Percentiles rank a stretch among this genome's conserved stretches.
phyloP scores from a whole-genome alignment of 495 filamentous ascomycete species.

The Aspergillus leporis region DNA sequence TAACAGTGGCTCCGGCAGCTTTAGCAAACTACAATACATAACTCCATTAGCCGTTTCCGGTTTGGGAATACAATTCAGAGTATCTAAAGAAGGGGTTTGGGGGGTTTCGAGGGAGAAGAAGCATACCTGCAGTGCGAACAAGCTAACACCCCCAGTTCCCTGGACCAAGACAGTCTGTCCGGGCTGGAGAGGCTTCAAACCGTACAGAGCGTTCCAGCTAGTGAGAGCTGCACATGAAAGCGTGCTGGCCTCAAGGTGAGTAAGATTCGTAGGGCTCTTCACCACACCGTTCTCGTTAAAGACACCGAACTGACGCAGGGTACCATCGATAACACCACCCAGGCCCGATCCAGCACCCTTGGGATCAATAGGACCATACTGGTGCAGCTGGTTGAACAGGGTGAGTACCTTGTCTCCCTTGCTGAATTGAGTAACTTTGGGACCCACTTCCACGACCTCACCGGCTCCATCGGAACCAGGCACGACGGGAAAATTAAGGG shows the following conservation, averaged over 20 bases:
- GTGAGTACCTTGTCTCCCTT: constrained; percentile 72
- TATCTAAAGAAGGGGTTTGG: too few species aligned
- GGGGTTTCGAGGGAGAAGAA: too few species aligned
- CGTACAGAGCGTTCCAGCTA: constrained; percentile 82
- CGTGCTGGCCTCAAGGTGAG: constrained; percentile 62
- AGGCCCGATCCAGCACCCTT: constrained; percentile 54
- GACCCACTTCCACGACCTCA: constrained; percentile 66
- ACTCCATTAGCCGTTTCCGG: neutral
- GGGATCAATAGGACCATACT: constrained; percentile 56
- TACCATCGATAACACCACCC: constrained; percentile 71
- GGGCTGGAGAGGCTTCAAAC: constrained; percentile 62
- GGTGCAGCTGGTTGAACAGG: constrained; percentile 78
- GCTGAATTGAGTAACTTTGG: constrained; percentile 65
- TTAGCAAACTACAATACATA: constrained; percentile 69
- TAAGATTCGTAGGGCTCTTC: constrained; percentile 60
- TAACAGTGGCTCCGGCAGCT: constrained; percentile 76
- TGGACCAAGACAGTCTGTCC: constrained; percentile 75
- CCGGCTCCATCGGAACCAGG: constrained; percentile 79
- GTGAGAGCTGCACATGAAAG: constrained; percentile 75
- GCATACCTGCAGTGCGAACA: constrained; percentile 71
- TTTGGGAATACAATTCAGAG: neutral
- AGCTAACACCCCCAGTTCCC: constrained; percentile 79
- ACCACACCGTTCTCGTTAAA: constrained; percentile 74
- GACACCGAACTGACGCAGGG: constrained; percentile 67
- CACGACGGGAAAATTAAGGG: constrained; percentile 57